These are phyloP conservation scores for Boletus semigastroideus DNA, from an alignment of 1,284 basidiomycete genomes.

Conservation along the genomic window DNA sequence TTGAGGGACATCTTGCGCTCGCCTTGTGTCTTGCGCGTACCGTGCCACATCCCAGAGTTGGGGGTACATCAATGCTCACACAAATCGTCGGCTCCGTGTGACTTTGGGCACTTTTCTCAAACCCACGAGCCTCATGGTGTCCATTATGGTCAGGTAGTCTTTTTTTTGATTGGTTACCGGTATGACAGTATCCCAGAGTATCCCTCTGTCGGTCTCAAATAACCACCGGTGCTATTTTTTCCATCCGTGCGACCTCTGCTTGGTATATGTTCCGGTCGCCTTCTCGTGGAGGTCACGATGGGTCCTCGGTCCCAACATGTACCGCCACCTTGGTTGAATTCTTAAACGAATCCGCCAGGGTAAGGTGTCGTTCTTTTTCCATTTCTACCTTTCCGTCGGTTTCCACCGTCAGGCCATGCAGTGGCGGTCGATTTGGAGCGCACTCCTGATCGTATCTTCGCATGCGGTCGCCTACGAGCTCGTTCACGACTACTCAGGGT, in stretches of 20 bases:
- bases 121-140: not conserved
- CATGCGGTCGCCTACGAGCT: slow-evolving; percentile 28
- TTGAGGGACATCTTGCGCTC: not conserved
- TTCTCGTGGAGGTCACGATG: not conserved
- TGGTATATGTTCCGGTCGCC: not conserved
- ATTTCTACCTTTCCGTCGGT: not conserved
- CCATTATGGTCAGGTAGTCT: not conserved
- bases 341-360: slow-evolving; percentile 12
- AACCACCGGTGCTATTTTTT: not conserved
- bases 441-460: slow-evolving; percentile 6
- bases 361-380: not conserved
- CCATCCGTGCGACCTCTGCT: not conserved
- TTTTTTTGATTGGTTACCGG: not conserved
- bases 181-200: not conserved
- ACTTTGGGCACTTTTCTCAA: not conserved
- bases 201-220: not conserved
- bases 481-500: slow-evolving; percentile 42
- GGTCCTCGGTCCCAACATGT: not conserved
- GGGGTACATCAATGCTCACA: not conserved
- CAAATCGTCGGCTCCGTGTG: not conserved
- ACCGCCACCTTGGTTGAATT: slow-evolving; percentile 1
- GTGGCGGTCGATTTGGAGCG: not conserved
- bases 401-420: slow-evolving; percentile 10
- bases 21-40: not conserved
- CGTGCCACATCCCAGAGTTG: not conserved